Percentiles rank a stretch among this genome's conserved stretches.
Evolutionary conservation across 169 alveolate species (phyloP).

Genomic region (Cryptosporidium meleagridis): DNA sequence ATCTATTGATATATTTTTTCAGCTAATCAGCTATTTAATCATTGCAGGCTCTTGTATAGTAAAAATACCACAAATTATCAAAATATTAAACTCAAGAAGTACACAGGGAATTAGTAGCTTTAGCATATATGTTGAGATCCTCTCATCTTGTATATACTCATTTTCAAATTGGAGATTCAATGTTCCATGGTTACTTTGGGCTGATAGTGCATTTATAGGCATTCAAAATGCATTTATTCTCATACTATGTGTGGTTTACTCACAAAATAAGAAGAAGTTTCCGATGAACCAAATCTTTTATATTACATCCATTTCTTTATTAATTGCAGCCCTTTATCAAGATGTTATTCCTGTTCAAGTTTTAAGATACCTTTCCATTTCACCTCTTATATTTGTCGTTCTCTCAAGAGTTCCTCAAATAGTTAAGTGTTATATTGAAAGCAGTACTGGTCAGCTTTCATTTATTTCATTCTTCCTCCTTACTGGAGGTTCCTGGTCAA

Average conservation of each 20-base stretch:
- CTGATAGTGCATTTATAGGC: conserved; percentile 63
- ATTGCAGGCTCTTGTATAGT: conserved; percentile 69
- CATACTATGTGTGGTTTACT: conserved; percentile 24
- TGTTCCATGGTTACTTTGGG: conserved; percentile 62
- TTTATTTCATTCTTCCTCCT: conserved; percentile 61
- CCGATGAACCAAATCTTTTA: conserved; percentile 29
- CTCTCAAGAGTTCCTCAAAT: conserved; percentile 71
- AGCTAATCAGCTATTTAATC: conserved; percentile 27
- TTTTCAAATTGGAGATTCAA: conserved; percentile 41
- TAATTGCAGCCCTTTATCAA: conserved; percentile 32
- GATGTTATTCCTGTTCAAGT: conserved; percentile 15
- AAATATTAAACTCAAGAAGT: conserved; percentile 56
- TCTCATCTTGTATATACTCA: conserved; percentile 66
- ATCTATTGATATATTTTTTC: conserved; percentile 1
- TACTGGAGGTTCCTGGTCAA: conserved; percentile 71
- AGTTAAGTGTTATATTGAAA: conserved; percentile 48
- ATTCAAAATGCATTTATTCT: conserved; percentile 43
- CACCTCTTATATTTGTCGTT: conserved; percentile 60
- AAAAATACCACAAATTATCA: conserved; percentile 57
- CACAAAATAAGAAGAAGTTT: conserved; percentile 14
- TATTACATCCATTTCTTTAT: conserved; percentile 23
- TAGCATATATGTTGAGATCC: conserved; percentile 51
- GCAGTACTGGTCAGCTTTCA: conserved; percentile 72
- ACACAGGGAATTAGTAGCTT: conserved; percentile 65
- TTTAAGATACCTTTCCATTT: conserved; percentile 42